Base-by-base conservation (phyloP, 2,329 filamentous ascomycete genomes). In the Aureobasidium leucospermi region DNA sequence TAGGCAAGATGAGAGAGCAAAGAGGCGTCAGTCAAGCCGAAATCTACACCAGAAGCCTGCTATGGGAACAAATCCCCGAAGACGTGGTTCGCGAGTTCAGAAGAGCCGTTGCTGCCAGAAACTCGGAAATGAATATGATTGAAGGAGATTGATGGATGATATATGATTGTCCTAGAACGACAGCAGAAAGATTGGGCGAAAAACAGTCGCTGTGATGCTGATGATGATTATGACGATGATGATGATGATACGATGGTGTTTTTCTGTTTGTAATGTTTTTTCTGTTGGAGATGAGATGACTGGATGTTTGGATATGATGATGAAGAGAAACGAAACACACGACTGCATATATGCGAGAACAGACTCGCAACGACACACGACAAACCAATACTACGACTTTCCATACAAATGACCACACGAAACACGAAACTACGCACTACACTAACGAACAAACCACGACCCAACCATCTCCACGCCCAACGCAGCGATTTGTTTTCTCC, bases 71-170 rank as follows among this genome's bases (percentile, higher is more conserved):
- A 74, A 92, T 97, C 67, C 92, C 94, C 13, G 83, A 85, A 67
- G 91, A 97, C 65, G 91, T 97, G 51, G 90, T 99, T 58, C 85
- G 86, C 67, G 90, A 93, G 72, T 97, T 97, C 78, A 89, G 89
- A 68, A 89, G 90, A 74, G 91, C 96, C 83, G 88, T 96, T 67
- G 85, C 88, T 64, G 23, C 23, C 88, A 94, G 69, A 87, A 82
- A 75, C 51, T 32, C 2, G 38, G 31, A 53, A 23, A 63, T 16
- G 60, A 65, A 48, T 69, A 51, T 39, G n/a, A 52, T 53, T 7
- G 49, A 59, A 2, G 19, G 16, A 1, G 43, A 6, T 19, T 19
- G 31, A 36, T 38, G 31, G 16, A 49, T 49, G 47, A 49, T 1
- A 19, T 19, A 19, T 19, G 19, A 19, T 19, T 1, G 19, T 19